phyloP scores from a whole-genome alignment of 129 eudicot species.

The Flaveria sonorensis region DNA sequence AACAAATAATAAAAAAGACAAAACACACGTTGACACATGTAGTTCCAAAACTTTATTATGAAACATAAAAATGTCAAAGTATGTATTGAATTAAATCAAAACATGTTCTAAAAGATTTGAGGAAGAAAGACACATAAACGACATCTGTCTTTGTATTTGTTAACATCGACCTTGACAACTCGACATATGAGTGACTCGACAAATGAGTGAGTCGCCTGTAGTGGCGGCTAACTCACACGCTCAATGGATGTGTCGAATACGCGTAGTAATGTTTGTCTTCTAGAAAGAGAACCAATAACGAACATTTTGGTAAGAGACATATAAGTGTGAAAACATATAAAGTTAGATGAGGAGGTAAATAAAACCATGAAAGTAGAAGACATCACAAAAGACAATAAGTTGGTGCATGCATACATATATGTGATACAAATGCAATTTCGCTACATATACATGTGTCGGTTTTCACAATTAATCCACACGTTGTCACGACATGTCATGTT shows the following conservation, averaged over 20 bases:
- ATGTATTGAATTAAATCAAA: too few species aligned
- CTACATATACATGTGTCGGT: neutral
- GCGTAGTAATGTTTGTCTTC: neutral
- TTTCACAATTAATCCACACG: too few species aligned
- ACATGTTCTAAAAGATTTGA: too few species aligned
- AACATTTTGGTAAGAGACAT: neutral
- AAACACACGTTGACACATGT: neutral
- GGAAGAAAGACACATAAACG: neutral
- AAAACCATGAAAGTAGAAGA: neutral
- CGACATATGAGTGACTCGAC: too few species aligned
- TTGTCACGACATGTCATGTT: too few species aligned
- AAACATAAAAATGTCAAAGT: too few species aligned
- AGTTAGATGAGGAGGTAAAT: neutral
- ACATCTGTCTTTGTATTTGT: neutral
- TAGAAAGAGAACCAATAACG: neutral
- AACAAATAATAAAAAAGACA: neutral
- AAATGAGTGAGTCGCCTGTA: neutral
- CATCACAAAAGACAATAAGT: constrained; percentile 1
- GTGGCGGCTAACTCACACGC: constrained; percentile 1
- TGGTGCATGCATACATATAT: neutral
- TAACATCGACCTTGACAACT: too few species aligned
- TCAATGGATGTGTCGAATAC: neutral
- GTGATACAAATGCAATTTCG: neutral
- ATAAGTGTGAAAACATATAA: constrained; percentile 1
- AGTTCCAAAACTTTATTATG: too few species aligned